Evolutionary conservation across 441 rosid species (phyloP), one percentile per base, ranked within the genome.

Genomic region (Brassica hybrid): DNA sequence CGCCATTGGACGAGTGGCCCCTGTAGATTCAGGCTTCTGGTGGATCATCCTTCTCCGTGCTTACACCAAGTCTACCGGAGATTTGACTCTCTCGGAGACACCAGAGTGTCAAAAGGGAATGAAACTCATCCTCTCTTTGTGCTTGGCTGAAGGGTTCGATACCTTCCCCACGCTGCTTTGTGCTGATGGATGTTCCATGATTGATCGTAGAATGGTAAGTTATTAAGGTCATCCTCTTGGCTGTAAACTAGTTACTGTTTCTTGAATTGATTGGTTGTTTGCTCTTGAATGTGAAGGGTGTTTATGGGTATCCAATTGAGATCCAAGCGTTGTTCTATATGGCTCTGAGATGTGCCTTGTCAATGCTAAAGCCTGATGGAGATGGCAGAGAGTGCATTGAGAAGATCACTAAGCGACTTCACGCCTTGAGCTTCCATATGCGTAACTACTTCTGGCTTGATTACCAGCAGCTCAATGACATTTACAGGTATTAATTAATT

Each of bases 11-110:
- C 85, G 97, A 86, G 98, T 94, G 71, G 98, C 98, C 65, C 98
- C 98, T 6, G 97, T 92, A 25, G 98, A 94, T 81, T 94, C 97
- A 67, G 98, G 98, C 64, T 94, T 94, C 84, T 94, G 98, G 98
- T 92, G 98, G 98, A 94, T 94, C 65, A 92, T 94, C 73, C 85
- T 94, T 83, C 97, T 94, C 62, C 97, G 98, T 16, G 98, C 97
- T 21, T 94, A 92, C 67, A 92, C 98, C 10, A 94, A 94, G 81
- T 94, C 98, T 48, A 94, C 98, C 0, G 97, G 98, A 65, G 97
- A 94, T 80, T 81, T 86, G 63, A 81, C 95, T 61, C 83, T 94
- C 27, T 90, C 98, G 0, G 98, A 94, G 87, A 86, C 88, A 61
- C 87, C 94, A 0, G 97, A 91, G 78, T 92, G 97, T 78, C 98